Base-by-base conservation (phyloP, 108 stramenopile species). In the Discostella pseudostelligera region DNA sequence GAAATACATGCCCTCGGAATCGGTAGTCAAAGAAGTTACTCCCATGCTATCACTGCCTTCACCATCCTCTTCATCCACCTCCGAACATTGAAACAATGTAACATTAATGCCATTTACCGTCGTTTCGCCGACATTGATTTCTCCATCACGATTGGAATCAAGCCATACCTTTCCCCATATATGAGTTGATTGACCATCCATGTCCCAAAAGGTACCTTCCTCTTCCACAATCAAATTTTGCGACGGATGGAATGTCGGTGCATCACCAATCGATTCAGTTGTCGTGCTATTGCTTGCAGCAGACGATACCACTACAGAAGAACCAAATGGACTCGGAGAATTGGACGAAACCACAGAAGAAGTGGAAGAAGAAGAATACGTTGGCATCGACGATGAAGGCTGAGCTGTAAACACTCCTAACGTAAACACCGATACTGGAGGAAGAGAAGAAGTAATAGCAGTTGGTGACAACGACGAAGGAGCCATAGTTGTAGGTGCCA, bases 151-250 rank as follows among this genome's bases (percentile, higher is more conserved):
- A 51, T 76, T 56, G 0, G 55, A 50, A 44, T 76, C 75, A 10
- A 69, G 61, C 75, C 75, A 76, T 2, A 69, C 67, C 10, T 35
- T 55, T 37, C 67, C 75, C 59, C 49, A 64, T 0, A 72, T 65
- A 20, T 26, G 62, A n/a, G 46, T 16, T 50, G 21, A 14, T n/a
- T n/a, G n/a, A n/a, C n/a, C n/a, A n/a, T n/a, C n/a, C n/a, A n/a
- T n/a, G 0, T 58, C 37, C 29, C 14, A 28, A 14, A 6, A 19
- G 57, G 29, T 32, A 10, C 20, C 51, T 54, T 36, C n/a, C 13
- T 8, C 26, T 29, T 36, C 53, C 29, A n/a, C n/a, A 25, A 35
- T 26, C n/a, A 54, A 25, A 16, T 54, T 54, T 0, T 14, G 53
- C 16, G 16, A 35, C 16, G 53, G 42, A 43, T 16, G 32, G 32